A percentile compares a stretch with the other conserved stretches of the same genome.
Conservation (phyloP, 2,329 filamentous ascomycete genomes). For the Daldinia sp. region DNA sequence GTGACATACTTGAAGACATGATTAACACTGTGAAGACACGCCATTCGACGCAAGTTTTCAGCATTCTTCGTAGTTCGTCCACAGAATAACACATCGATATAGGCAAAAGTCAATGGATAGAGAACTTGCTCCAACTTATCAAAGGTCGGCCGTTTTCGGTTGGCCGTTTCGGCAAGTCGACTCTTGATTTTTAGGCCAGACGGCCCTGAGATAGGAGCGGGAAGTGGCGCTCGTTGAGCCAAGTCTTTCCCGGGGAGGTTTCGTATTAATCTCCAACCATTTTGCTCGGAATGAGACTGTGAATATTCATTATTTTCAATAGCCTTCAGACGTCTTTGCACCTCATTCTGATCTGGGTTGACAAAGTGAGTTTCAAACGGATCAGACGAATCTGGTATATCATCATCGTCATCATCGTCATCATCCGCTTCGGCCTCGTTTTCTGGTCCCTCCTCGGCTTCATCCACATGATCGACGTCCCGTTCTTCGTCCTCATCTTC, state of each 20-base stretch:
- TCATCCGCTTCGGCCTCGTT: constrained; percentile 54
- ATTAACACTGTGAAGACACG: constrained; percentile 87
- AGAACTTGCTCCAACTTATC: constrained; percentile 73
- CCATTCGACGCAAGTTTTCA: constrained; percentile 74
- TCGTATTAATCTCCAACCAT: constrained; percentile 62
- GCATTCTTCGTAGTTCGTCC: constrained; percentile 78
- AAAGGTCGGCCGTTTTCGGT: constrained; percentile 68
- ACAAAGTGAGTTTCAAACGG: constrained; percentile 87
- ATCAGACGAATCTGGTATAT: constrained; percentile 65
- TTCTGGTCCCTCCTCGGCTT: constrained; percentile 62
- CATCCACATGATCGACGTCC: constrained; percentile 59
- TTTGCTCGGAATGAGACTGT: constrained; percentile 60
- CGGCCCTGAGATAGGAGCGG: constrained; percentile 55
- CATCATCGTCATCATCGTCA: constrained; percentile 66
- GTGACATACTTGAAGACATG: constrained; percentile 81
- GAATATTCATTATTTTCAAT: constrained; percentile 65
- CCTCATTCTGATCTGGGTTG: constrained; percentile 70
- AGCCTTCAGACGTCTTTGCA: constrained; percentile 66
- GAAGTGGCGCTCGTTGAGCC: constrained; percentile 51
- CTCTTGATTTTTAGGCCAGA: constrained; percentile 75
- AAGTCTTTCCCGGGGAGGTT: constrained; percentile 59
- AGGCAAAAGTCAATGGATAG: constrained; percentile 80
- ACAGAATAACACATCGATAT: constrained; percentile 83
- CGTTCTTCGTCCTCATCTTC: constrained; percentile 53
- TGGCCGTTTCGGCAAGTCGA: constrained; percentile 69